Base-by-base conservation (phyloP, 2,329 filamentous ascomycete species). In the Cladosporium oxysporum region DNA sequence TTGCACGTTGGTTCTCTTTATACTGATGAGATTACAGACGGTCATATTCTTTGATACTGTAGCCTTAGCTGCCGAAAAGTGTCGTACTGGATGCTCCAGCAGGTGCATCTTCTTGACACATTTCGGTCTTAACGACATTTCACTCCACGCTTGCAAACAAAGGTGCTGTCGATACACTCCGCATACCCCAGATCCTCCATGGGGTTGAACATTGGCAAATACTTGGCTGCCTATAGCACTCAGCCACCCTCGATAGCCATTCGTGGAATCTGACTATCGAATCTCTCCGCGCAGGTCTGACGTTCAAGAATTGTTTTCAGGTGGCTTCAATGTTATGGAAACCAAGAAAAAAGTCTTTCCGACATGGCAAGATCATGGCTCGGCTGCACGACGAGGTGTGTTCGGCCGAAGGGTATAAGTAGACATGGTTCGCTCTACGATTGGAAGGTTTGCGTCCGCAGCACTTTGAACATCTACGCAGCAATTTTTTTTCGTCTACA, bases 291-390 rank as follows among this genome's bases (percentile, higher is more conserved):
- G 28, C n/a, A 41, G 35, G 21, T 37, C 31, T 37, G 18, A n/a
- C n/a, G 18, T 58, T 37, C 29, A 58, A 58, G 33, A 58, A 58
- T 58, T 23, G n/a, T 23, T 35, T 58, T 26, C 55, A 16, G 29
- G 26, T 53, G 49, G 49, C 49, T 53, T 53, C 49, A 29, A 2
- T 58, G 55, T 18, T 58, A 58, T 58, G 55, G 55, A 58, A 58
- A 58, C 29, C 29, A 58, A 35, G 55, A 37, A 35, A 35, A 26
- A 21, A 37, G 41, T 58, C 55, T 26, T 58, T 37, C 55, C 55
- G 55, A 58, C 35, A 35, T 33, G 55, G 55, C 16, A 58, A 58
- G 55, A 35, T 58, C 18, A n/a, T 6, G 18, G 55, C 29, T 58
- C n/a, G 35, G 55, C 55, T 58, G 21, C 31, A 58, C 2, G 11